Evolutionary conservation across 169 alveolate genomes (phyloP).

Genomic region (Besnoitia besnoiti): DNA sequence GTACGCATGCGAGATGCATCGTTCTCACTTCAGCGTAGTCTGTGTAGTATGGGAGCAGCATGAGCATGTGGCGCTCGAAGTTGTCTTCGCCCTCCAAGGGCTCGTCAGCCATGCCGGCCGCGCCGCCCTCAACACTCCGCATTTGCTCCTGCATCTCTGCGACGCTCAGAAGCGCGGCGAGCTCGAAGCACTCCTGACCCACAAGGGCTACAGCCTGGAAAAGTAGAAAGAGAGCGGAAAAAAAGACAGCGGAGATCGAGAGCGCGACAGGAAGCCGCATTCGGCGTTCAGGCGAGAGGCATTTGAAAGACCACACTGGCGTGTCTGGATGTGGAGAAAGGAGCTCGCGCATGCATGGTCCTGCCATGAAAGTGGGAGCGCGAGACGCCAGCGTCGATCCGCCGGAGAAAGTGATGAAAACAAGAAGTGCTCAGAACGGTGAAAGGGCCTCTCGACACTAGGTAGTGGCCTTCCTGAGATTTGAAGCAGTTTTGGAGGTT

Average conservation of each 20-base stretch:
- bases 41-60: slow-evolving; percentile 35
- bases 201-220: slow-evolving; percentile 24
- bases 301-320: too few species aligned
- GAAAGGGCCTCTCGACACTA: too few species aligned
- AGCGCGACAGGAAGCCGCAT: too few species aligned
- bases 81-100: slow-evolving; percentile 1
- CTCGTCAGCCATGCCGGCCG: neutral
- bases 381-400: too few species aligned
- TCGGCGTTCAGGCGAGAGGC: neutral
- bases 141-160: slow-evolving; percentile 1
- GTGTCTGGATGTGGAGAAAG: too few species aligned
- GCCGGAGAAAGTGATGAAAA: too few species aligned
- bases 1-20: neutral
- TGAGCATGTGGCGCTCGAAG: slow-evolving; percentile 34
- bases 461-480: too few species aligned
- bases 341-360: too few species aligned
- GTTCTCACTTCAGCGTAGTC: slow-evolving; percentile 29
- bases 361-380: too few species aligned
- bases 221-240: too few species aligned
- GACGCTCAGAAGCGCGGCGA: slow-evolving; percentile 21
- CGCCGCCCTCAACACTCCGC: neutral
- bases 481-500: too few species aligned
- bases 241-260: neutral
- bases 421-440: too few species aligned
- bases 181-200: slow-evolving; percentile 32